Base-by-base conservation (phyloP, 352 stramenopile genomes). In the Hyaloperonospora arabidopsidis region DNA sequence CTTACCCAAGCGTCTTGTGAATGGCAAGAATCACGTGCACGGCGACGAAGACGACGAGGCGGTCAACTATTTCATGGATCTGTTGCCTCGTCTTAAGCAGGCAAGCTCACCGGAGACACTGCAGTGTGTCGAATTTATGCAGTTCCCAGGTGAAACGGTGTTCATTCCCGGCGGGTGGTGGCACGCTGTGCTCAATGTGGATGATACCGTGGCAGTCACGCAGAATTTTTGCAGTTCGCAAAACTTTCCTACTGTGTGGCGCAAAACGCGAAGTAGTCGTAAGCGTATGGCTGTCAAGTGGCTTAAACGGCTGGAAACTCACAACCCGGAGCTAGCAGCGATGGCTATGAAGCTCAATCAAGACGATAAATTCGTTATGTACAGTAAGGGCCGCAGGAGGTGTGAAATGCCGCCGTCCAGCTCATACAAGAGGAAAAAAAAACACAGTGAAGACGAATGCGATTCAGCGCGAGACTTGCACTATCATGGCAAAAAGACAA, bases 251-350 rank as follows among this genome's bases (percentile, higher is more conserved):
- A 60, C 76, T 13, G 82, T 92, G 49, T 92, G 82, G 82, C 74
- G 77, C 45, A 88, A 88, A 54, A 97, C 94, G n/a, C 83, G 95
- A 19, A 81, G 65, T 0, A 92, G 93, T 11, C 76, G 95, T 53
- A 97, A 96, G 61, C 88, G 88, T 44, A 98, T 98, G 93, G 89
- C 95, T 1, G 89, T 87, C 45, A 97, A 96, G 62, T 98, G 92
- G 91, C 73, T 98, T 18, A 51, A 67, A 19, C 79, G 84, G 54
- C 71, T 98, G 1, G 65, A 87, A 39, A 66, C 79, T 5, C 32
- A 81, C 15, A 85, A 95, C 57, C 85, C 89, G 13, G 74, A 97
- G 39, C 67, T 98, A 18, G 91, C 77, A 2, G 52, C 67, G 8
- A 54, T 85, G 32, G 94, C 93, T 0, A 68, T 74, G 1, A 70